Base-by-base conservation (phyloP, 1,139 yeast species). In the Saccharomyces hybrid region DNA sequence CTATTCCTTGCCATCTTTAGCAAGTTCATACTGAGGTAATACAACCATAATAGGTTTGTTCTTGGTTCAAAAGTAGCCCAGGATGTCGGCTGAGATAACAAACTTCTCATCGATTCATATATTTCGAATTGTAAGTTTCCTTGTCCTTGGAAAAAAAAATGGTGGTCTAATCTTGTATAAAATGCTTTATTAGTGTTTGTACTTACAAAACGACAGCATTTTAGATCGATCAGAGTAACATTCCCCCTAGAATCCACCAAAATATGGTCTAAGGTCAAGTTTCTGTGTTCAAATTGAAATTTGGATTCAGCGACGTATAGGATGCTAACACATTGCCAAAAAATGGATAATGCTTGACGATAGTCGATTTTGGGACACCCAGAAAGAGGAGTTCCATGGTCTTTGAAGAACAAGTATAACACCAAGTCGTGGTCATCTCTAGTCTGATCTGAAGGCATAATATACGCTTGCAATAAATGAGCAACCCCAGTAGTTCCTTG, bases 191-290 rank as follows among this genome's bases (percentile, higher is more conserved):
- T 65, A 4, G 61, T 58, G n/a, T 57, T 56, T 6, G 56, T 52
- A 9, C 69, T 68, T 16, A 69, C 61, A 3, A 76, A 78, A 54
- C 88, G 71, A 5, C 84, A 75, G 26, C 81, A 70, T 2, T 84
- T 79, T 60, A 78, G 80, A 63, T 81, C 86, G 55, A 83, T 78
- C n/a, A 84, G 62, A 9, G 81, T 78, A 11, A 82, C 81, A 51
- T 68, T 67, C 9, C 74, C 61, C 6, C 69, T 67, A n/a, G 69
- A 61, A 53, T 67, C 71, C 14, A 69, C 47, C 20, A 75, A 71
- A 52, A 83, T 69, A 59, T 82, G 82, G 11, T 82, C 82, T 78
- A 83, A 76, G 61, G 81, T 84, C 57, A 83, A 67, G 64, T 83
- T 84, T 23, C 88, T 73, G 63, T 83, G 88, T 65, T 83, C 88